Evolutionary conservation across 73 alveolate genomes (phyloP).

Genomic region (Urostyla sp.): DNA sequence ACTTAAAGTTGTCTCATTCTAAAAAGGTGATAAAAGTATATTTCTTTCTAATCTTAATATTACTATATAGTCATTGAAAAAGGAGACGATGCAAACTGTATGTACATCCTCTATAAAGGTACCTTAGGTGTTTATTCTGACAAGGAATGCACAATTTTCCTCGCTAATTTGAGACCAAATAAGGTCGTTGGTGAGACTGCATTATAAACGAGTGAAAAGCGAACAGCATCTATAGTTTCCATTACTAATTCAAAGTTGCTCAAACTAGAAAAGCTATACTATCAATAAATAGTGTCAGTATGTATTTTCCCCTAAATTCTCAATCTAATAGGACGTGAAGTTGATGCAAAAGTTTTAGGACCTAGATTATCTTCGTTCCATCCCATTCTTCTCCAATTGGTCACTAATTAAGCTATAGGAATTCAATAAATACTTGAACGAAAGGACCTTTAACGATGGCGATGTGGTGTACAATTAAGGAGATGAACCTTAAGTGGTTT

Average conservation of each 20-base stretch:
- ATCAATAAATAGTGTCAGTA: neutral
- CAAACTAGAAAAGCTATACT: constrained; percentile 4
- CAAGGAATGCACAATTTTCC: neutral
- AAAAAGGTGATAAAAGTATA: constrained; percentile 25
- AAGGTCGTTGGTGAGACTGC: constrained; percentile 53
- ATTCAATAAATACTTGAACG: constrained; percentile 36
- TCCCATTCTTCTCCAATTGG: constrained; percentile 51
- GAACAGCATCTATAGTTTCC: constrained; percentile 29
- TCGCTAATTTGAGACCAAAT: constrained; percentile 16
- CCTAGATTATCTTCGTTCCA: constrained; percentile 26
- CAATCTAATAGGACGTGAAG: constrained; percentile 28
- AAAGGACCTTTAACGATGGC: constrained; percentile 24
- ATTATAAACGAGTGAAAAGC: neutral
- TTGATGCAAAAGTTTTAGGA: constrained; percentile 39
- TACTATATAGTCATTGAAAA: constrained; percentile 45
- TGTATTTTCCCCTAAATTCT: neutral
- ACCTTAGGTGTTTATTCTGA: constrained; percentile 28
- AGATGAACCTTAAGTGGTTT: constrained; percentile 37
- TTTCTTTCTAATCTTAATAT: neutral
- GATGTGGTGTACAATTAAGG: constrained; percentile 44
- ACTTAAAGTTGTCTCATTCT: constrained; percentile 10
- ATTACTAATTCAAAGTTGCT: constrained; percentile 2
- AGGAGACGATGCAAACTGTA: constrained; percentile 63
- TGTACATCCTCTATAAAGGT: constrained; percentile 52
- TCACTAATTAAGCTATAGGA: constrained; percentile 37